Base-by-base conservation (phyloP, 2,329 filamentous ascomycete genomes). In the Sordariomycetes sp. region DNA sequence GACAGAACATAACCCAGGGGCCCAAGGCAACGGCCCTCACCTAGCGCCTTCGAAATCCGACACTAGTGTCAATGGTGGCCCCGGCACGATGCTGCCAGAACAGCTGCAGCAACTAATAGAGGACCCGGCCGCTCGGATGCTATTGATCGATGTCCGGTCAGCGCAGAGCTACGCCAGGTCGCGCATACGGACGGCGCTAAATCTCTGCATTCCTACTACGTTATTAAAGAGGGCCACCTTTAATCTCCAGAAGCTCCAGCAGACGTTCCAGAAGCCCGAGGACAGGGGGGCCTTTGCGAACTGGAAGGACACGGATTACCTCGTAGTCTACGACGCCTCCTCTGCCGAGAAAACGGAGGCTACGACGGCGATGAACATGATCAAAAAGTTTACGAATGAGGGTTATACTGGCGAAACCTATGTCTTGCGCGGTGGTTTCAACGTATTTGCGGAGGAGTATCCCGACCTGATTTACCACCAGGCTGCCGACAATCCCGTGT, bases 201-300 rank as follows among this genome's bases (percentile, higher is more conserved):
- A 95, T 66, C 75, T 99, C 5, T 97, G 94, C 66, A 95, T 97
- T 60, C 94, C 94, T 0, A 97, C 94, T 0, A 97, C 92, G 0
- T 74, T 99, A 15, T 73, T 99, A 20, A 97, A 97, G 70, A 80
- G 94, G 54, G 85, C 89, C 0, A 95, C 90, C 0, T 97, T 95
- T 70, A 92, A 92, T 63, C 80, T 95, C 13, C 79, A 90, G 61
- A 96, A 95, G 67, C 75, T 99, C 35, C 83, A 89, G 62, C 87
- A 91, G 60, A 96, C 90, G 0, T 95, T 99, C 66, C 86, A 89
- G 60, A 80, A 79, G 15, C 80, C 86, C 7, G 71, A 76, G 2
- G 85, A 92, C 59, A 84, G 86, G 62, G 76, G 76, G 10, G 86
- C 78, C 59, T 96, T 99, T 65, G 77, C 86, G 20, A 77, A 77